Evolutionary conservation across 2,329 filamentous ascomycete genomes (phyloP).

Genomic region (Neurospora sp.): DNA sequence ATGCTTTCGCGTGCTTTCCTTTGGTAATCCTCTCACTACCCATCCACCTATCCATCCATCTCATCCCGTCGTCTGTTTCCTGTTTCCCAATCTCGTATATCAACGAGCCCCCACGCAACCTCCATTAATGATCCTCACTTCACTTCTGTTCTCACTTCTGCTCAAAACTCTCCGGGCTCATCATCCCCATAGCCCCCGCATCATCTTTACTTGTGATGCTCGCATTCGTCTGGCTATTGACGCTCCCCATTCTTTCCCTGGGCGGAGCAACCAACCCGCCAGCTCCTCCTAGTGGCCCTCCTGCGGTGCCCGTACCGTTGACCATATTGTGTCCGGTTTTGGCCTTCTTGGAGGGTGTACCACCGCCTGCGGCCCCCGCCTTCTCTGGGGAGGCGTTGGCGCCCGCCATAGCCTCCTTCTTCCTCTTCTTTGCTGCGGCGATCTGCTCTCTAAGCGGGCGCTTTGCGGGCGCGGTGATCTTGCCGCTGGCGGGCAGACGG

Average conservation of each 20-base stretch:
- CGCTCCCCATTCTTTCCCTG: conserved; percentile 51
- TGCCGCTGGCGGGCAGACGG: conserved; percentile 61
- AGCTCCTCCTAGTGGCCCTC: background rate
- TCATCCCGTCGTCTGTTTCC: background rate
- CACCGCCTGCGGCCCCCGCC: background rate
- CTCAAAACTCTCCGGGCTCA: conserved; percentile 73
- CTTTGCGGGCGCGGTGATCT: conserved; percentile 72
- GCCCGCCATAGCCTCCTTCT: conserved; percentile 44
- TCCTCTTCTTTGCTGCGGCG: conserved; percentile 77
- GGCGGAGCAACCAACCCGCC: conserved; percentile 26
- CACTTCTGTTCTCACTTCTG: conserved; percentile 10
- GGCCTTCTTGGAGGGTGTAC: conserved; percentile 41
- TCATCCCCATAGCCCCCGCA: conserved; percentile 50
- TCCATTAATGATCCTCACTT: background rate
- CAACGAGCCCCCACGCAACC: background rate
- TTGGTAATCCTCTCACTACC: background rate
- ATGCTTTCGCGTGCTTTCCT: background rate
- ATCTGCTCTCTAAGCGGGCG: conserved; percentile 73
- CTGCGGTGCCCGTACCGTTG: conserved; percentile 22
- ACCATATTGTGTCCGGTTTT: conserved; percentile 28
- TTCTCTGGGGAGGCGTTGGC: conserved; percentile 27
- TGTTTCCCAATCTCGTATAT: background rate
- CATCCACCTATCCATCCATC: background rate
- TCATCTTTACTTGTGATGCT: conserved; percentile 60
- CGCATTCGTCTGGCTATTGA: conserved; percentile 46